Evolutionary conservation across 2,329 filamentous ascomycete genomes (phyloP).

Genomic region (Claviceps capensis): DNA sequence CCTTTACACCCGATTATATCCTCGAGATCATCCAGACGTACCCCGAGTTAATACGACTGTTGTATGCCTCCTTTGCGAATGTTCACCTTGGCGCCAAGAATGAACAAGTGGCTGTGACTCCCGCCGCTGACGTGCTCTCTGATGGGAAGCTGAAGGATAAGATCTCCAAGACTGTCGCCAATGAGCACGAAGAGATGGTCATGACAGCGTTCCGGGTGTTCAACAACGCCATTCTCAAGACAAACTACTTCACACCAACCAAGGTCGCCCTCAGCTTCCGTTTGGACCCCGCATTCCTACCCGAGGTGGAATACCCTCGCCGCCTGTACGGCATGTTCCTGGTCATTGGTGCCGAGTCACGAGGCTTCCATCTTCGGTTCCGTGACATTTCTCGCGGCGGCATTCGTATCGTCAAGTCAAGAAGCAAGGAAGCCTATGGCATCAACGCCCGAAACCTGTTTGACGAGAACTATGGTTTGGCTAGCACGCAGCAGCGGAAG

Average conservation of each 20-base stretch:
- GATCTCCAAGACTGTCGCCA: constrained; percentile 67
- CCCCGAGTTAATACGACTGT: constrained; percentile 68
- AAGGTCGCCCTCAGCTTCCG: constrained; percentile 98
- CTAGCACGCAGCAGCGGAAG: constrained; percentile 97
- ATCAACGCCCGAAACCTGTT: constrained; percentile 96
- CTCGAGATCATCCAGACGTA: constrained; percentile 91
- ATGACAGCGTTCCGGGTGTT: constrained; percentile 95
- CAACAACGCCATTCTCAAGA: constrained; percentile 88
- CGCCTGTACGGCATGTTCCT: constrained; percentile 97
- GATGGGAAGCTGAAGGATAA: constrained; percentile 60
- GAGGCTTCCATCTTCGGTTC: constrained; percentile 95
- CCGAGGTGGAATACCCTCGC: constrained; percentile 82
- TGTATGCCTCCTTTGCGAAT: constrained; percentile 86
- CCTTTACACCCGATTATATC: constrained; percentile 96
- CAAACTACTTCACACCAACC: constrained; percentile 93
- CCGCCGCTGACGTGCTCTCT: constrained; percentile 55
- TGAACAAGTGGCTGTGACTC: constrained; percentile 41
- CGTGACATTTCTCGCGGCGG: constrained; percentile 92
- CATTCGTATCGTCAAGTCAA: constrained; percentile 96
- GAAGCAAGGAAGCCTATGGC: constrained; percentile 86
- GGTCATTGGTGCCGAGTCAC: constrained; percentile 90
- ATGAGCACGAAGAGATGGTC: constrained; percentile 96
- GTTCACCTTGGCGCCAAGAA: constrained; percentile 53
- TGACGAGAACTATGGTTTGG: constrained; percentile 96
- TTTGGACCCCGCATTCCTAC: constrained; percentile 77